phyloP scores from a whole-genome alignment of 2,329 filamentous ascomycete species.

The Sodiomyces alkalinus region DNA sequence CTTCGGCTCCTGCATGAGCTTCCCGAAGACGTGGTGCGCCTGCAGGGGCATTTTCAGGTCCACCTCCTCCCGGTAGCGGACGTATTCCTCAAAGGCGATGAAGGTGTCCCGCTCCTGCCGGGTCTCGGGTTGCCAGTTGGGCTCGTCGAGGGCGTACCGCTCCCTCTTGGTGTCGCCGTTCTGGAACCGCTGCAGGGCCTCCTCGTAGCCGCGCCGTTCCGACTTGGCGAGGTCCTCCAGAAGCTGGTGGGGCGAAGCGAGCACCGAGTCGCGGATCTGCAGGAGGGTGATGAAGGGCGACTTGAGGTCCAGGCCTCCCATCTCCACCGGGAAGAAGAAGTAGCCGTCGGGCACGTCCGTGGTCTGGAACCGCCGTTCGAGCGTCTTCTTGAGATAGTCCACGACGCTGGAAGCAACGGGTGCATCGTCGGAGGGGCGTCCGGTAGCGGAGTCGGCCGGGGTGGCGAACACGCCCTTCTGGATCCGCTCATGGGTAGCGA shows the following conservation, averaged over 20 bases:
- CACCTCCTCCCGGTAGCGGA: slow-evolving; percentile 19
- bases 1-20: slow-evolving; percentile 18
- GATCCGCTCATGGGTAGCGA: slow-evolving; percentile 31
- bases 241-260: slow-evolving; percentile 13
- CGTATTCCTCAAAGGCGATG: slow-evolving; percentile 28
- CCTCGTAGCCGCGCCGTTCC: slow-evolving; percentile 19
- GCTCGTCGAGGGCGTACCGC: slow-evolving; percentile 6
- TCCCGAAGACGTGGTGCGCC: slow-evolving; percentile 18
- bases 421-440: no score
- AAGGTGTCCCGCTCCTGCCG: slow-evolving; percentile 20
- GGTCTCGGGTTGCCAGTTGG: slow-evolving; percentile 15
- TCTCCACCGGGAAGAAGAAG: slow-evolving; percentile 27
- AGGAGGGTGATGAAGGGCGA: slow-evolving; percentile 28
- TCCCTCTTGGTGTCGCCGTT: slow-evolving; percentile 4
- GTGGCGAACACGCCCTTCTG: slow-evolving; percentile 30
- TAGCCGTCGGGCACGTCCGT: slow-evolving; percentile 27
- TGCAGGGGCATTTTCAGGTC: no score
- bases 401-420: slow-evolving; percentile 31
- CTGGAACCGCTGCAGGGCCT: slow-evolving; percentile 20
- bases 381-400: slow-evolving; percentile 36
- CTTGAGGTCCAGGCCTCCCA: slow-evolving; percentile 30
- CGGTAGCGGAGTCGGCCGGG: slow-evolving; percentile 10
- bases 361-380: slow-evolving; percentile 34
- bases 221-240: slow-evolving; percentile 17
- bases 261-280: slow-evolving; percentile 20